phyloP scores from a whole-genome alignment of 2,329 filamentous ascomycete genomes.

The Golovinomyces cichoracearum region DNA sequence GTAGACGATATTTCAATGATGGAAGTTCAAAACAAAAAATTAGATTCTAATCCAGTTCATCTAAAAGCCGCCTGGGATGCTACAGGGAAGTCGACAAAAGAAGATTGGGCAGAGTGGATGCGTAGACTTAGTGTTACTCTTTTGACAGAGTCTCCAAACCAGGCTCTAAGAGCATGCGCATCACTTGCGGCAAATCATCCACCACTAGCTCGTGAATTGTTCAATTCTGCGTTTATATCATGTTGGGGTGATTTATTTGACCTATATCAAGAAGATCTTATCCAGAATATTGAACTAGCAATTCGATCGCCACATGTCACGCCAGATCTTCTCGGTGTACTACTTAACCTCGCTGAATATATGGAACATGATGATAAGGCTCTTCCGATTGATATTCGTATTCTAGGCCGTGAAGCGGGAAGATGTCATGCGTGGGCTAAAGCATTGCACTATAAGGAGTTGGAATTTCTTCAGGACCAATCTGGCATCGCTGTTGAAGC shows the following conservation, averaged over 20 bases:
- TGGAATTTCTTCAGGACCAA: conserved; percentile 94
- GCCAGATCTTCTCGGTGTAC: conserved; percentile 74
- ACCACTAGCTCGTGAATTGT: conserved; percentile 72
- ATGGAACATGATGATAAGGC: conserved; percentile 99
- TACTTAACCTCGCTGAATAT: conserved; percentile 92
- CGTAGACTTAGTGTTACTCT: conserved; percentile 86
- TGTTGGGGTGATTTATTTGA: conserved; percentile 98
- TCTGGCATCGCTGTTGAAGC: conserved; percentile 89
- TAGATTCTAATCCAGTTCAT: conserved; percentile 93
- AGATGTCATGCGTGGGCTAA: conserved; percentile 97
- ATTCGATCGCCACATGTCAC: conserved; percentile 89
- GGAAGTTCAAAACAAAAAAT: conserved; percentile 72
- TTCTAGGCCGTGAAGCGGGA: conserved; percentile 77
- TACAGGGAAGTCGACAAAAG: conserved; percentile 82
- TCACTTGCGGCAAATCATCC: conserved; percentile 75
- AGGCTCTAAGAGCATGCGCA: conserved; percentile 78
- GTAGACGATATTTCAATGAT: conserved; percentile 57
- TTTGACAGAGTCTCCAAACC: conserved; percentile 83
- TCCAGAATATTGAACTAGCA: conserved; percentile 82
- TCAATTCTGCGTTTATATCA: conserved; percentile 96
- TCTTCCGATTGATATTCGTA: conserved; percentile 84
- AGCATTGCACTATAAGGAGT: conserved; percentile 91
- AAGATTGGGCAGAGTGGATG: conserved; percentile 99
- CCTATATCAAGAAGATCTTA: conserved; percentile 87
- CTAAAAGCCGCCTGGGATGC: conserved; percentile 94